These are phyloP conservation scores for Lodderomyces parapsilosis DNA, from an alignment of 1,139 yeast genomes.

Conservation along the genomic window DNA sequence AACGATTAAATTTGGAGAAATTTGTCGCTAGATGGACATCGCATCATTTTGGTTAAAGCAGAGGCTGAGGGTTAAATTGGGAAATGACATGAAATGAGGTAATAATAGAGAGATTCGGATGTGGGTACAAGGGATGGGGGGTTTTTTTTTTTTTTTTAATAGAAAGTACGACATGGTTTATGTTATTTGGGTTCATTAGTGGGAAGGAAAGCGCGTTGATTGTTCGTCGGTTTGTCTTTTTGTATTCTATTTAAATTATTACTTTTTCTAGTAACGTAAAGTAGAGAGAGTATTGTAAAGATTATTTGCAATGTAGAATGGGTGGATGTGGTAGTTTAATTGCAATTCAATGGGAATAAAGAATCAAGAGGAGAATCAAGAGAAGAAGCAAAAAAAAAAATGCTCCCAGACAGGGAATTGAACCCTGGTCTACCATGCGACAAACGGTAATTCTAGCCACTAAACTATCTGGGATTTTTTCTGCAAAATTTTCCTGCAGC, in stretches of 20 bases:
- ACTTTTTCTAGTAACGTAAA: too few species aligned
- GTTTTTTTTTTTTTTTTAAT: neutral
- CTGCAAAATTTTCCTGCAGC: neutral
- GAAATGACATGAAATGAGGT: neutral
- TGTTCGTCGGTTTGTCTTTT: too few species aligned
- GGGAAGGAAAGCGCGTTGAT: too few species aligned
- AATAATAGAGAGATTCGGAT: too few species aligned
- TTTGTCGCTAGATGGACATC: constrained; percentile 42
- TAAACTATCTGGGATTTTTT: constrained; percentile 8
- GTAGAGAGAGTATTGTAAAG: too few species aligned
- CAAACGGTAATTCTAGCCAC: constrained; percentile 10
- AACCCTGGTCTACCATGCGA: constrained; percentile 10
- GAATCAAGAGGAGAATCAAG: too few species aligned
- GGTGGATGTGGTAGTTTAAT: too few species aligned
- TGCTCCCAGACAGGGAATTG: constrained; percentile 10
- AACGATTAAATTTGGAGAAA: constrained; percentile 32
- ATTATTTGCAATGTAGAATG: neutral
- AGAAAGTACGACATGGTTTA: too few species aligned
- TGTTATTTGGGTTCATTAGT: too few species aligned
- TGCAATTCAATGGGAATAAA: neutral
- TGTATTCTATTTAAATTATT: neutral
- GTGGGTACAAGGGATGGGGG: neutral
- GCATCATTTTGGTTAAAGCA: constrained; percentile 4
- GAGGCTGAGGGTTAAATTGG: neutral
- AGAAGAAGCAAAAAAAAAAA: neutral